Conservation (phyloP, 768 basidiomycete species). For the Kwoniella newhampshirensis region DNA sequence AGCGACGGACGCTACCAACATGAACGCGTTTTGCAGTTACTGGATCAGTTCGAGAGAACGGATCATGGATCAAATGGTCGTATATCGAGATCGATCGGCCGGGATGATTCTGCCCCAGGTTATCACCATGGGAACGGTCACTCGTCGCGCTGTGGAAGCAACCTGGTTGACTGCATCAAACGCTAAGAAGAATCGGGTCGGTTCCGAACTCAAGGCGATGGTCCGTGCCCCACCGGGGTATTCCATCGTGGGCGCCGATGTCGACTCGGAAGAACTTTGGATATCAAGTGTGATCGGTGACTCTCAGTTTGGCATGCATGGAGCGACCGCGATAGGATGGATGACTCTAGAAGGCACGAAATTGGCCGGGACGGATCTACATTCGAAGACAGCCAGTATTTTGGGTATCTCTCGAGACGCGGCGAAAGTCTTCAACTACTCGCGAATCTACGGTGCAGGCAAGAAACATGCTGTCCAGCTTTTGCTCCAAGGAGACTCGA, state of each 20-base stretch:
- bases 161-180: slow-evolving; percentile 99
- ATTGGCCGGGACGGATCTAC: slow-evolving; percentile 87
- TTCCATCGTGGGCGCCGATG: slow-evolving; percentile 93
- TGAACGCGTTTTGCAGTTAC: slow-evolving; percentile 94
- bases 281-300: slow-evolving; percentile 99
- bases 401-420: slow-evolving; percentile 89
- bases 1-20: slow-evolving; percentile 78
- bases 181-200: slow-evolving; percentile 95
- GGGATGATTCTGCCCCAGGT: slow-evolving; percentile 95
- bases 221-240: slow-evolving; percentile 90
- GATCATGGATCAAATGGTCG: slow-evolving; percentile 86
- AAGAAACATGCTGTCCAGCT: slow-evolving; percentile 89
- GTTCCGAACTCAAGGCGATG: slow-evolving; percentile 97
- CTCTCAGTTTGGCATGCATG: slow-evolving; percentile 94
- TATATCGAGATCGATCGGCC: slow-evolving; percentile 63
- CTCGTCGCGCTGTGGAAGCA: slow-evolving; percentile 92
- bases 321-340: slow-evolving; percentile 96
- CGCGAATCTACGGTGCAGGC: slow-evolving; percentile 97
- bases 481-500: slow-evolving; percentile 77
- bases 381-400: slow-evolving; percentile 92
- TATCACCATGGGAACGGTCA: slow-evolving; percentile 97
- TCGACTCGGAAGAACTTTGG: slow-evolving; percentile 98
- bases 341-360: slow-evolving; percentile 99
- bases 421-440: slow-evolving; percentile 97
- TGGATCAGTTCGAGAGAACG: slow-evolving; percentile 95